phyloP scores from a whole-genome alignment of 83 land plant species.

The Picea mariana region DNA sequence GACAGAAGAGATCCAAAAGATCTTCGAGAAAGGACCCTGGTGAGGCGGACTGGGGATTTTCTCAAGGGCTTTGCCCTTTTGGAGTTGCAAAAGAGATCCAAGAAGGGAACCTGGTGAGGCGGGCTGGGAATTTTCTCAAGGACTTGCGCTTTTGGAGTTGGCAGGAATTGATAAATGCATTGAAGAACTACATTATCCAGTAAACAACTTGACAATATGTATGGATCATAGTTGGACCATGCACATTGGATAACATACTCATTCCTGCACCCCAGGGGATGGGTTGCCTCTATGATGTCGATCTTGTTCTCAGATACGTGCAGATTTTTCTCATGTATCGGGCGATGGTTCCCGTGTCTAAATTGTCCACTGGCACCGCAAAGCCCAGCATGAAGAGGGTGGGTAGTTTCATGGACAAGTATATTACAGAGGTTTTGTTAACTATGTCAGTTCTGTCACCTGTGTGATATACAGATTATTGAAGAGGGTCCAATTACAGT shows the following conservation, averaged over 20 bases:
- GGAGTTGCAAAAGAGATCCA: conserved; percentile 9
- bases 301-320: conserved; percentile 57
- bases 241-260: conserved; percentile 72
- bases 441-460: too few relatives aligned
- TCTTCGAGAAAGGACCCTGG: too few relatives aligned
- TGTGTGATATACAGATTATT: too few relatives aligned
- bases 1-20: conserved; percentile 18
- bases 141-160: conserved; percentile 48
- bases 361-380: not conserved
- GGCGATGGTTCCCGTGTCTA: conserved; percentile 15
- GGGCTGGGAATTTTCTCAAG: conserved; percentile 35
- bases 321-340: too few relatives aligned
- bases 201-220: conserved; percentile 60
- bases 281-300: conserved; percentile 62
- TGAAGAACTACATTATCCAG: conserved; percentile 43
- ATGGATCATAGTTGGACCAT: conserved; percentile 57
- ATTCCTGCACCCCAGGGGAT: conserved; percentile 37
- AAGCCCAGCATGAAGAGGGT: conserved; percentile 28
- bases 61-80: too few relatives aligned
- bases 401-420: too few relatives aligned
- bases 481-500: too few relatives aligned
- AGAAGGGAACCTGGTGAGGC: conserved; percentile 27
- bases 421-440: conserved; percentile 50
- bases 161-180: conserved; percentile 41
- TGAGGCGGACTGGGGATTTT: too few relatives aligned